A percentile compares a stretch with the other conserved stretches of the same genome.
Evolutionary conservation across 1,139 yeast species (phyloP).

Genomic region (Petasospora rhodanensis): DNA sequence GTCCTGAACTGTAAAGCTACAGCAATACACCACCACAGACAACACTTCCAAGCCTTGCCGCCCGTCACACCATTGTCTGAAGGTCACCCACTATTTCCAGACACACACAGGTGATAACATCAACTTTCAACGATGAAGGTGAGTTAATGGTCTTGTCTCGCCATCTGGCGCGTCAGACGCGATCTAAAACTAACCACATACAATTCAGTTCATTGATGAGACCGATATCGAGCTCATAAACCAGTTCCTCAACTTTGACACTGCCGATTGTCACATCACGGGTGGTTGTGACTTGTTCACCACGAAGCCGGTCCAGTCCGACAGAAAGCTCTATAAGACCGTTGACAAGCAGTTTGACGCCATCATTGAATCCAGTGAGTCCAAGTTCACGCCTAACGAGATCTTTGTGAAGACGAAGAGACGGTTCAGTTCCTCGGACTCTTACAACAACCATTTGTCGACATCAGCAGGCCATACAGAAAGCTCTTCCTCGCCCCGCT

Average conservation of each 20-base stretch:
- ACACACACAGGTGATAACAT: too few relatives aligned
- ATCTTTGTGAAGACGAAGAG: constrained; percentile 22
- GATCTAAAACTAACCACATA: too few relatives aligned
- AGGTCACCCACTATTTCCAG: too few relatives aligned
- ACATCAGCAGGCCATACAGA: constrained; percentile 6
- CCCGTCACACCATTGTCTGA: too few relatives aligned
- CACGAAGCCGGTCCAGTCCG: constrained; percentile 89
- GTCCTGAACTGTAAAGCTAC: too few relatives aligned
- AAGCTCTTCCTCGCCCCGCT: constrained; percentile 18
- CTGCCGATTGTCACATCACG: constrained; percentile 77
- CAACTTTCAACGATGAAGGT: too few relatives aligned
- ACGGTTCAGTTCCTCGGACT: constrained; percentile 24
- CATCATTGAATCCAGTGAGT: constrained; percentile 42
- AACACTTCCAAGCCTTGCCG: too few relatives aligned
- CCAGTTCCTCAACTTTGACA: constrained; percentile 81
- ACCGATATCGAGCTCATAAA: constrained; percentile 86
- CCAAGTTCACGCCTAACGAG: constrained; percentile 15
- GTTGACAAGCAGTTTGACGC: constrained; percentile 78
- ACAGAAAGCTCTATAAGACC: constrained; percentile 80
- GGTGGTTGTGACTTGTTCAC: constrained; percentile 97
- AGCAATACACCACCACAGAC: too few relatives aligned
- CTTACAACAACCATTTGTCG: constrained; percentile 9
- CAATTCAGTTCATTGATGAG: constrained; percentile 74
- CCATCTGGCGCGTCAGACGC: too few relatives aligned
- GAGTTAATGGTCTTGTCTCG: too few relatives aligned